Percentiles rank a stretch among this genome's conserved stretches.
Conservation (phyloP, 1,284 basidiomycete species). For the Baeospora myosura region DNA sequence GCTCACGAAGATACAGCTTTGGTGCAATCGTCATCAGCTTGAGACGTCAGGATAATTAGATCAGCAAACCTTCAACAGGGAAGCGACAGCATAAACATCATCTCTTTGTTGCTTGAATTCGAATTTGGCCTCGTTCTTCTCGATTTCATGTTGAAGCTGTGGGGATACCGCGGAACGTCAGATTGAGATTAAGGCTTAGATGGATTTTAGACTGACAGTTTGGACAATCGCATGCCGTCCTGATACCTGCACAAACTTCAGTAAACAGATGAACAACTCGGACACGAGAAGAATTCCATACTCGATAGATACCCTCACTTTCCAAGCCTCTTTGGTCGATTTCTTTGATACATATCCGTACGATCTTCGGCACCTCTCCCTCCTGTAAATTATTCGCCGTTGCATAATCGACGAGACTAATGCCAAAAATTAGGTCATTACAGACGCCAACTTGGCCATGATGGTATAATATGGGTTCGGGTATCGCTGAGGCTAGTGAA, state of each 20-base stretch:
- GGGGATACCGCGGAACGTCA: slow-evolving; percentile 9
- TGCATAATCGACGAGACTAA: slow-evolving; percentile 88
- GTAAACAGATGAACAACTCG: neutral
- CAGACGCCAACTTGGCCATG: slow-evolving; percentile 86
- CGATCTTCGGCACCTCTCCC: slow-evolving; percentile 75
- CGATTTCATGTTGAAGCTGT: slow-evolving; percentile 81
- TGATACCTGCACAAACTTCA: slow-evolving; percentile 45
- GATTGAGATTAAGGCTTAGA: slow-evolving; percentile 3
- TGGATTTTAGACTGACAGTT: slow-evolving; percentile 39
- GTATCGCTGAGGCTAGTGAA: slow-evolving; percentile 53
- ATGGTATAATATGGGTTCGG: slow-evolving; percentile 64
- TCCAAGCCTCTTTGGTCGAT: slow-evolving; percentile 78
- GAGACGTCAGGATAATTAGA: neutral
- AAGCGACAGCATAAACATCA: slow-evolving; percentile 86
- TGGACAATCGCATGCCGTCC: slow-evolving; percentile 83
- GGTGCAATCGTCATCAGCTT: neutral
- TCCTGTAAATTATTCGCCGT: slow-evolving; percentile 73
- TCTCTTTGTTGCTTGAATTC: slow-evolving; percentile 73
- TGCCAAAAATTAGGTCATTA: slow-evolving; percentile 86
- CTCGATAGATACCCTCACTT: slow-evolving; percentile 81
- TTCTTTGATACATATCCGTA: slow-evolving; percentile 79
- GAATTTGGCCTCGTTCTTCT: slow-evolving; percentile 85
- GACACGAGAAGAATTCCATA: slow-evolving; percentile 30
- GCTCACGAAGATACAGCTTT: slow-evolving; percentile 81
- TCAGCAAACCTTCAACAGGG: slow-evolving; percentile 74